A percentile compares a stretch with the other conserved stretches of the same genome.
Conservation (phyloP, 805 yeast species). For the Lipomyces anomalus region DNA sequence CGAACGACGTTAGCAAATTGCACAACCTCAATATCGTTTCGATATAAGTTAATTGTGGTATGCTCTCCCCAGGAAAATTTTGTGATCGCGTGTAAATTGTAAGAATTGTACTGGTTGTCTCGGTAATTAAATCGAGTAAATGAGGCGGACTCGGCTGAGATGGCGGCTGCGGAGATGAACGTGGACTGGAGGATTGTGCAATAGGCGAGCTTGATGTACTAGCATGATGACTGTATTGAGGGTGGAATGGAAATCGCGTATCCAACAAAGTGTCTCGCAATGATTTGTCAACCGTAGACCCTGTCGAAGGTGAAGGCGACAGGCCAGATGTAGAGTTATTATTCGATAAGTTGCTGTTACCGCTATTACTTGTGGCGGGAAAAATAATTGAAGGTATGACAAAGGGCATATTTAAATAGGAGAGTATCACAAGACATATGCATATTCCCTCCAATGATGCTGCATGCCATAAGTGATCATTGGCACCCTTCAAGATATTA, state of each 20-base stretch:
- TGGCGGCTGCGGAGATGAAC: too few relatives aligned
- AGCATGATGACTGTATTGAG: too few relatives aligned
- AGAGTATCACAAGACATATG: conserved; percentile 55
- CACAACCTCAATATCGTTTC: conserved; percentile 63
- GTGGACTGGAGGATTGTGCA: too few relatives aligned
- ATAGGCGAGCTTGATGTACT: too few relatives aligned
- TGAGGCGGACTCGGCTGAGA: too few relatives aligned
- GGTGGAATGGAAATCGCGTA: not conserved
- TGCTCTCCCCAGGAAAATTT: conserved; percentile 60
- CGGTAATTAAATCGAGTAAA: conserved; percentile 23
- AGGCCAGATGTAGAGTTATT: conserved; percentile 1
- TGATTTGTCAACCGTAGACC: not conserved
- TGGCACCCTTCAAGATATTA: conserved; percentile 48
- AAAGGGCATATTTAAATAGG: conserved; percentile 49
- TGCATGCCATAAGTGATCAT: conserved; percentile 83
- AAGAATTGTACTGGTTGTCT: conserved; percentile 20
- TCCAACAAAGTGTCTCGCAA: not conserved
- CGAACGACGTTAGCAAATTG: conserved; percentile 52
- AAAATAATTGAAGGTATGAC: conserved; percentile 32
- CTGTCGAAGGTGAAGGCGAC: too few relatives aligned
- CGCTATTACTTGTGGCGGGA: conserved; percentile 8
- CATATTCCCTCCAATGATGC: conserved; percentile 80
- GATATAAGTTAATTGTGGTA: conserved; percentile 73
- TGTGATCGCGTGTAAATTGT: conserved; percentile 45
- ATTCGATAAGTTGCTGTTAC: too few relatives aligned